Conservation (phyloP, 2,329 filamentous ascomycete species). For the Tolypocladium nubicola region DNA sequence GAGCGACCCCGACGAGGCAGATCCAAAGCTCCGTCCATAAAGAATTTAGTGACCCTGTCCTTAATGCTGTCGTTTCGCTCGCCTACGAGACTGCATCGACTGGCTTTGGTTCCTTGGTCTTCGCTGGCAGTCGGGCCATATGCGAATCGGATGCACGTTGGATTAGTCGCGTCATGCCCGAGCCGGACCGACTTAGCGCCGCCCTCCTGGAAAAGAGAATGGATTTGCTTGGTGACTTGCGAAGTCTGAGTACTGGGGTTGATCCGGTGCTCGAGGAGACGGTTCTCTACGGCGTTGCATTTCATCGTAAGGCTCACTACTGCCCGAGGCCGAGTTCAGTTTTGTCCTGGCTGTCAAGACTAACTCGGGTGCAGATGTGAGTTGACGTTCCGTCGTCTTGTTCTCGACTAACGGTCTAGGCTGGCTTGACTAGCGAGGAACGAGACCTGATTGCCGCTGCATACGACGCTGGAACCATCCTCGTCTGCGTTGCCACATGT, state of each 20-base stretch:
- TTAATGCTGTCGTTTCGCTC: conserved; percentile 61
- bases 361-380: conserved; percentile 22
- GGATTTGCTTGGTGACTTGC: conserved; percentile 56
- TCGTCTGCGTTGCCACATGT: conserved; percentile 66
- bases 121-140: conserved; percentile 57
- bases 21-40: conserved; percentile 48
- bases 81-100: conserved; percentile 57
- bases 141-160: conserved; percentile 59
- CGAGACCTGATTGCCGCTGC: conserved; percentile 60
- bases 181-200: conserved; percentile 31
- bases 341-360: background rate
- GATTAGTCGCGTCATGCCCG: conserved; percentile 57
- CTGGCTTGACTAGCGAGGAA: conserved; percentile 64
- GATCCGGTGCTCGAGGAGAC: conserved; percentile 56
- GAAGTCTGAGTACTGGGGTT: conserved; percentile 53
- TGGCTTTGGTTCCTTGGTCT: conserved; percentile 63
- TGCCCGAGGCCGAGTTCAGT: background rate
- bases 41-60: conserved; percentile 52
- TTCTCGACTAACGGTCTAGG: conserved; percentile 25
- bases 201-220: conserved; percentile 45
- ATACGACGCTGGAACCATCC: conserved; percentile 57
- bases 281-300: conserved; percentile 57
- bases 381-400: conserved; percentile 3
- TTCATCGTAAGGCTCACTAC: conserved; percentile 50
- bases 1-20: conserved; percentile 28